Base-by-base conservation (phyloP, 2,329 filamentous ascomycete species). In the Fusarium kyushuense region DNA sequence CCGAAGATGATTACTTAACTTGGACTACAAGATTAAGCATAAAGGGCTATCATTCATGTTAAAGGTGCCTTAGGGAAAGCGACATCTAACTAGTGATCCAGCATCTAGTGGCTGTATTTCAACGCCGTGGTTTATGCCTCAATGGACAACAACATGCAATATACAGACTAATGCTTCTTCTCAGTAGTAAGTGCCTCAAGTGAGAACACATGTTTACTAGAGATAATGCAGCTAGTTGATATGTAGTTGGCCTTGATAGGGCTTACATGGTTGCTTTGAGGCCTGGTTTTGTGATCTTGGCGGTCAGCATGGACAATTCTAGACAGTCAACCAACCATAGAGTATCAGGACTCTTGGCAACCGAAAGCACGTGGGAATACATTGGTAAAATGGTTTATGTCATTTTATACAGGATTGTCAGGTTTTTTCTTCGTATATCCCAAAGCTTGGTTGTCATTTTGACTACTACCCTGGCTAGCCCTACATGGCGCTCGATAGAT, bases 251-350 rank as follows among this genome's bases (percentile, higher is more conserved):
- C 25, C 19, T 30, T 33, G 21, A 38, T 45, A 63, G 45, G 58
- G 59, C 60, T 63, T 53, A 51, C 40, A 63, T 29, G 38, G 5
- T 12, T 17, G 36, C 30, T 38, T 43, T 46, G 46, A 36, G 27
- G 57, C 56, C 21, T 33, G 17, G 23, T 21, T 32, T 29, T 35
- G 16, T 21, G 11, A 21, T 30, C 51, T 63, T 58, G 59, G 45
- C 52, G 42, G 52, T 63, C 60, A 63, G 59, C 58, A 58, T 57
- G 32, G 38, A 19, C 21, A 48, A 35, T 13, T 45, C 17, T 19
- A 36, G 27, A 51, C 23, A 25, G 13, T 14, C 6, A 35, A 14
- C 32, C 42, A 46, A 41, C 27, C 35, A 9, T 14, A 5, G 21
- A 42, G 9, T 25, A 25, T 11, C 14, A 17, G 14, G 11, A 12